Base-by-base conservation (phyloP, 2,329 filamentous ascomycete genomes). In the Corniculantispora saksenae region DNA sequence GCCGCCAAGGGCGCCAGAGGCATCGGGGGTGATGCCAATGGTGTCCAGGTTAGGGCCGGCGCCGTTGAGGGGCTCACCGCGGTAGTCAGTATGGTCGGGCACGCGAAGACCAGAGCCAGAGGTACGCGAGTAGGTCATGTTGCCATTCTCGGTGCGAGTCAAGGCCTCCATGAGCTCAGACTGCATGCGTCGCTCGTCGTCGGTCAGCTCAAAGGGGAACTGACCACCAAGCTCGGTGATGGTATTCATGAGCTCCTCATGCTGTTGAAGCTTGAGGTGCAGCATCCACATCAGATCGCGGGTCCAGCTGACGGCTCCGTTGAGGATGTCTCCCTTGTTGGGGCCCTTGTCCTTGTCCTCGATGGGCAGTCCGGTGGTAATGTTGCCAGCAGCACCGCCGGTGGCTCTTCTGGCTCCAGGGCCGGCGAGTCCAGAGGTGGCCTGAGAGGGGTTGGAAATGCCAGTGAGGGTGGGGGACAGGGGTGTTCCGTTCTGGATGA, bases 271-370 rank as follows among this genome's bases (percentile, higher is more conserved):
- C 80, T 97, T 97, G 73, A 92, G 85, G 74, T 97, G 89, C 66
- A 97, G 82, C 81, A 96, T 90, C 95, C 95, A 98, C 93, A 98
- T 97, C 61, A 99, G 84, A 79, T 99, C 95, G 68, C 94, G 89
- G 67, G 93, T 97, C 95, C 95, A 99, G 79, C 93, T 93, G 62
- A 98, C 95, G 40, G 94, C 92, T 35, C 95, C 94, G 74, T 98
- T 98, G 72, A 99, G 89, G 66, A 99, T 98, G 72, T 99, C 95
- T 57, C 95, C 95, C 81, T 99, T 99, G 83, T 98, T 98, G 7
- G 95, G 95, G 0, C 95, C 95, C 76, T 98, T 98, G 80, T 99
- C 95, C 77, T 98, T 98, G 70, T 98, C 95, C 72, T 99, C 95
- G 43, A 97, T 86, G 0, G 95, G 94, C 35, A 98, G 85, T 17